These are phyloP conservation scores for Leccinellum luteum DNA, from an alignment of 768 basidiomycete genomes.

Conservation along the genomic window DNA sequence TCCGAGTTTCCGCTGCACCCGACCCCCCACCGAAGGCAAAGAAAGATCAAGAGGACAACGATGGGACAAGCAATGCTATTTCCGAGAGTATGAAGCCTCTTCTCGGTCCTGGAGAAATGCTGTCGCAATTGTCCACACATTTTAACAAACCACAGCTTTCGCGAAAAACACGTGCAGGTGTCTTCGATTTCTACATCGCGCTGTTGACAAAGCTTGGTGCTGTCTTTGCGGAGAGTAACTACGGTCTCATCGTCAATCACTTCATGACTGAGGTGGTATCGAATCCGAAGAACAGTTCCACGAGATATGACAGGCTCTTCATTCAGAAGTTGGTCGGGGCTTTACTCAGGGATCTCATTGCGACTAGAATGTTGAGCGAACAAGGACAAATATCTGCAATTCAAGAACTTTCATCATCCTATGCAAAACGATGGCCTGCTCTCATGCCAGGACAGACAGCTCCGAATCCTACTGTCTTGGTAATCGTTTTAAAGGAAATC, in stretches of 20 bases:
- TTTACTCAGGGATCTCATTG: slow-evolving; percentile 82
- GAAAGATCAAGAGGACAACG: slow-evolving; percentile 62
- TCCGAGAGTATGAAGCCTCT: slow-evolving; percentile 65
- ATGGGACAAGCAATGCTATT: slow-evolving; percentile 44
- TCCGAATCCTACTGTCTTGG: slow-evolving; percentile 64
- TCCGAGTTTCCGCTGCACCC: slow-evolving; percentile 44
- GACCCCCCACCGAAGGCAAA: slow-evolving; percentile 57
- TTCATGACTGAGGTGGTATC: slow-evolving; percentile 75
- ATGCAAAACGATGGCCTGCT: slow-evolving; percentile 90
- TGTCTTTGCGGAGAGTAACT: slow-evolving; percentile 79
- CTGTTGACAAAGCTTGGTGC: slow-evolving; percentile 74
- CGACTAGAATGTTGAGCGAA: slow-evolving; percentile 85
- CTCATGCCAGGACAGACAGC: slow-evolving; percentile 83
- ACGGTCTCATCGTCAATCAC: slow-evolving; percentile 74
- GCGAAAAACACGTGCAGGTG: slow-evolving; percentile 74
- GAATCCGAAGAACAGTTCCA: slow-evolving; percentile 48
- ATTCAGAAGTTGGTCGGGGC: slow-evolving; percentile 72
- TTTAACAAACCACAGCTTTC: slow-evolving; percentile 74
- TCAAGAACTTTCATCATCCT: slow-evolving; percentile 76
- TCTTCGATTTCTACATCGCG: slow-evolving; percentile 86
- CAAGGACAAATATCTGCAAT: slow-evolving; percentile 92
- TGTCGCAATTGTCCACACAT: slow-evolving; percentile 70
- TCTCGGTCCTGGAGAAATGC: slow-evolving; percentile 75
- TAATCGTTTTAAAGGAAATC: slow-evolving; percentile 77
- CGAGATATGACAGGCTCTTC: slow-evolving; percentile 73